Percentiles rank a stretch among this genome's conserved stretches.
phyloP scores from a whole-genome alignment of 331 rosid genomes.

The Prunus yedoensis region DNA sequence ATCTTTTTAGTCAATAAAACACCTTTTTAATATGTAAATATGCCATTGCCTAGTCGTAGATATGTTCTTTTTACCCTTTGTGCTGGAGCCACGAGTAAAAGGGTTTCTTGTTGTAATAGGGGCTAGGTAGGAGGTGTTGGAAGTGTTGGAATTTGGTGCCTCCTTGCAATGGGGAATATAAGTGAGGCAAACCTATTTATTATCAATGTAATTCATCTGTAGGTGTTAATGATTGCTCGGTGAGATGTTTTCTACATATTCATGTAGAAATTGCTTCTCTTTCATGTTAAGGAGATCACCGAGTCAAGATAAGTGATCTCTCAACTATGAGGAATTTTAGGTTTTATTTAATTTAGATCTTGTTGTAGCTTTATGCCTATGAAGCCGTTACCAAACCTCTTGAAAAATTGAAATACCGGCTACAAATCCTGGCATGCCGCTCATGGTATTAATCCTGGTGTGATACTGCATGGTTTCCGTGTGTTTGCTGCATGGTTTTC shows the following conservation, averaged over 20 bases:
- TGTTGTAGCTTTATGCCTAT: background rate
- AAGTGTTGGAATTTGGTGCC: background rate
- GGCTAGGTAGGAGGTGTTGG: background rate
- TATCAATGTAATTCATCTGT: too few relatives aligned
- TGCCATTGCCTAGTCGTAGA: background rate
- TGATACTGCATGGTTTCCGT: background rate
- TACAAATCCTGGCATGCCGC: too few relatives aligned
- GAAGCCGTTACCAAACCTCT: too few relatives aligned
- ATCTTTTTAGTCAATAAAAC: background rate
- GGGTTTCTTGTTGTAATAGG: background rate
- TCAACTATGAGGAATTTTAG: background rate
- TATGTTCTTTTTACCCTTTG: background rate
- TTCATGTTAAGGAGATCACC: background rate
- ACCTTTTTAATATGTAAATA: background rate
- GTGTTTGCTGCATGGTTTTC: background rate
- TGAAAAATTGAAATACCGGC: too few relatives aligned
- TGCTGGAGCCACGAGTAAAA: background rate
- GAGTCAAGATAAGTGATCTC: background rate
- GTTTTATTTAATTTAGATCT: background rate
- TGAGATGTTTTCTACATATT: background rate
- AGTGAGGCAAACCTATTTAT: background rate
- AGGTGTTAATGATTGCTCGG: too few relatives aligned
- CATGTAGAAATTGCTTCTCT: background rate
- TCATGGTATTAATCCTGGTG: too few relatives aligned
- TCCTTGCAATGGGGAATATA: background rate